Conservation (phyloP, 73 alveolate genomes). For the Urostyla sp. region DNA sequence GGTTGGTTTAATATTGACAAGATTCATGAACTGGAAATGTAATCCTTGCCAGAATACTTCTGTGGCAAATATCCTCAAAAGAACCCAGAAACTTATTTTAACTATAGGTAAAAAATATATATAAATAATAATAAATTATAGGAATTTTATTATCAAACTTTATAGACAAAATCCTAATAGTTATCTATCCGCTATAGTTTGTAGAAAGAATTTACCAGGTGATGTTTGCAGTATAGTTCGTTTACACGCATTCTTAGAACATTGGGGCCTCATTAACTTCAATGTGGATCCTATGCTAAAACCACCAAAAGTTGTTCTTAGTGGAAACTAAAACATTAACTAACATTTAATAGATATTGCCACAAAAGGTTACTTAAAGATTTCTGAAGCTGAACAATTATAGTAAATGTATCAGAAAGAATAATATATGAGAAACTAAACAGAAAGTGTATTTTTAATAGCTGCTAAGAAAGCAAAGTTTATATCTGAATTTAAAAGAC, state of each 20-base stretch:
- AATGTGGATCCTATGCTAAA: conserved; percentile 94
- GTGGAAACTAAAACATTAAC: conserved; percentile 38
- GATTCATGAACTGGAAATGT: conserved; percentile 95
- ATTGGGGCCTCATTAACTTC: conserved; percentile 98
- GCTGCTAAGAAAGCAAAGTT: conserved; percentile 73
- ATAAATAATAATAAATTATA: no score
- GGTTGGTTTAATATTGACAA: conserved; percentile 94
- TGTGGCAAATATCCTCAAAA: conserved; percentile 95
- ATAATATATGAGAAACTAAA: conserved; percentile 27
- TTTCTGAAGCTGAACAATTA: conserved; percentile 37
- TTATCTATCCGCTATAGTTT: conserved; percentile 95
- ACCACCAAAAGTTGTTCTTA: conserved; percentile 87
- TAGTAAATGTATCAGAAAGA: conserved; percentile 5
- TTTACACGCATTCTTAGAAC: conserved; percentile 96
- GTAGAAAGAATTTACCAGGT: conserved; percentile 97
- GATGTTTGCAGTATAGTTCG: conserved; percentile 96
- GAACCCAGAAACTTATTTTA: conserved; percentile 96
- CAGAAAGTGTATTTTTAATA: conserved; percentile 30
- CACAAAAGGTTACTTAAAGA: conserved; percentile 43
- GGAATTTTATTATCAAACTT: conserved; percentile 96
- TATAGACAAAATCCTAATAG: conserved; percentile 91
- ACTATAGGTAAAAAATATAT: no score
- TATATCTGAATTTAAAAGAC: conserved; percentile 84
- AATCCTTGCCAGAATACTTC: conserved; percentile 95
- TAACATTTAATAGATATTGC: conserved; percentile 31